phyloP scores from a whole-genome alignment of 2,329 filamentous ascomycete species.

The Neocatenulostroma microsporum region DNA sequence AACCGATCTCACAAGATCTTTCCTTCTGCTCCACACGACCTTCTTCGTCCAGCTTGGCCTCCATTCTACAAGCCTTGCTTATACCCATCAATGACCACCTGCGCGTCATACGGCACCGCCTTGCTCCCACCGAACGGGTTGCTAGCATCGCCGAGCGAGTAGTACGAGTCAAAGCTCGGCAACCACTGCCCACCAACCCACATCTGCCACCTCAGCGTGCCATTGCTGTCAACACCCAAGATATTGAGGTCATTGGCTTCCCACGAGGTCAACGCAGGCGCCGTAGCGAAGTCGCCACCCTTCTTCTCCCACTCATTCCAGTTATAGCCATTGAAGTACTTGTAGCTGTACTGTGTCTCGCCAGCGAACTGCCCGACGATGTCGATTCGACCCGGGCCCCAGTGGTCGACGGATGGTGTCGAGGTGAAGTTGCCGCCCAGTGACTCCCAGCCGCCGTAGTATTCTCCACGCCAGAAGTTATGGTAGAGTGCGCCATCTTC shows the following conservation, averaged over 20 bases:
- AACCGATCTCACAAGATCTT: no score
- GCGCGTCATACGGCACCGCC: background rate
- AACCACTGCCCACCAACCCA: constrained; percentile 1
- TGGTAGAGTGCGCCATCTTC: constrained; percentile 1
- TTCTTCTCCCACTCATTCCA: constrained; percentile 2
- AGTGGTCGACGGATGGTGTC: constrained; percentile 1
- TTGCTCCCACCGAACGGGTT: background rate
- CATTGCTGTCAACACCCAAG: constrained; percentile 1
- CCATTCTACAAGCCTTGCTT: constrained; percentile 2
- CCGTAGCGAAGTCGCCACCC: constrained; percentile 3
- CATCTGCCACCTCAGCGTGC: constrained; percentile 3
- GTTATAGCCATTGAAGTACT: background rate
- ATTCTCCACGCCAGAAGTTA: background rate
- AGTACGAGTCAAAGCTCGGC: background rate
- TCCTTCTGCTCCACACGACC: no score
- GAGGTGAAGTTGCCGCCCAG: constrained; percentile 3
- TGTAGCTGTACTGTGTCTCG: constrained; percentile 1
- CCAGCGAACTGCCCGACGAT: constrained; percentile 2
- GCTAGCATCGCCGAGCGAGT: background rate
- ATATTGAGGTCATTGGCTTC: background rate
- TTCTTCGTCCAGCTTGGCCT: no score
- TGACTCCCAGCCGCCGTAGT: constrained; percentile 1
- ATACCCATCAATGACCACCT: background rate
- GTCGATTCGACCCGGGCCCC: background rate
- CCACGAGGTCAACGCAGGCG: background rate